phyloP scores from a whole-genome alignment of 2,329 filamentous ascomycete genomes.

The Calonectria crousiana region DNA sequence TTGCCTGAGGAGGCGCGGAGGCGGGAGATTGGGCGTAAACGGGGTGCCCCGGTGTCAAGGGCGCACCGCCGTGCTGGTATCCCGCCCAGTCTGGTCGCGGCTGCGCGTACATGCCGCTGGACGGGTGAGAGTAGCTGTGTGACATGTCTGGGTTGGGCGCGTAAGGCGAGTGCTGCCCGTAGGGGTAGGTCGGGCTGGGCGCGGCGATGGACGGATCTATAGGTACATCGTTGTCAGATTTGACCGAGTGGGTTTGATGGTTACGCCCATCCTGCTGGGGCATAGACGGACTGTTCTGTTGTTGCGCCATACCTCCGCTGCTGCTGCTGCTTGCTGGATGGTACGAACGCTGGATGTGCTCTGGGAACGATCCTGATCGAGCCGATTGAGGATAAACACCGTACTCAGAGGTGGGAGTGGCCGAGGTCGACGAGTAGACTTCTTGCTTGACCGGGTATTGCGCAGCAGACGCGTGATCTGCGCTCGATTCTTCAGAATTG shows the following conservation, averaged over 20 bases:
- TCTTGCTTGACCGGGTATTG: conserved; percentile 89
- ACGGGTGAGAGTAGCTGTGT: conserved; percentile 77
- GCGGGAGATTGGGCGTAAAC: conserved; percentile 69
- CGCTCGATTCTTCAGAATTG: conserved; percentile 86
- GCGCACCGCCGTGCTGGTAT: conserved; percentile 68
- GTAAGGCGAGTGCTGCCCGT: conserved; percentile 88
- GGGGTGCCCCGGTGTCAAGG: conserved; percentile 64
- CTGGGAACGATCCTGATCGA: conserved; percentile 87
- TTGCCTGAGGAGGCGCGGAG: conserved; percentile 65
- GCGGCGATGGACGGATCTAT: conserved; percentile 99
- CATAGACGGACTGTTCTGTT: conserved; percentile 96
- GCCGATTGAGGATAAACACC: conserved; percentile 79
- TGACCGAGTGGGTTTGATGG: conserved; percentile 82
- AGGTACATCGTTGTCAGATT: conserved; percentile 97
- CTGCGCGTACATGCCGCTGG: conserved; percentile 74
- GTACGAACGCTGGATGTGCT: conserved; percentile 88
- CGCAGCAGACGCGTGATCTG: conserved; percentile 95
- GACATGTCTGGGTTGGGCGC: conserved; percentile 87
- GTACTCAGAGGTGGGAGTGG: conserved; percentile 92
- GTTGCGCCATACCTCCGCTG: conserved; percentile 94
- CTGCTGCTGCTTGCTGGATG: conserved; percentile 81
- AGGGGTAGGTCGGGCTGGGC: conserved; percentile 91
- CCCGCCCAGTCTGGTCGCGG: conserved; percentile 81
- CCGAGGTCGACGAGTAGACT: conserved; percentile 80
- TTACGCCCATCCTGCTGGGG: conserved; percentile 84